Evolutionary conservation across 192 early-diverging fungal genomes (phyloP).

Genomic region (Gamsiella multidivaricata): DNA sequence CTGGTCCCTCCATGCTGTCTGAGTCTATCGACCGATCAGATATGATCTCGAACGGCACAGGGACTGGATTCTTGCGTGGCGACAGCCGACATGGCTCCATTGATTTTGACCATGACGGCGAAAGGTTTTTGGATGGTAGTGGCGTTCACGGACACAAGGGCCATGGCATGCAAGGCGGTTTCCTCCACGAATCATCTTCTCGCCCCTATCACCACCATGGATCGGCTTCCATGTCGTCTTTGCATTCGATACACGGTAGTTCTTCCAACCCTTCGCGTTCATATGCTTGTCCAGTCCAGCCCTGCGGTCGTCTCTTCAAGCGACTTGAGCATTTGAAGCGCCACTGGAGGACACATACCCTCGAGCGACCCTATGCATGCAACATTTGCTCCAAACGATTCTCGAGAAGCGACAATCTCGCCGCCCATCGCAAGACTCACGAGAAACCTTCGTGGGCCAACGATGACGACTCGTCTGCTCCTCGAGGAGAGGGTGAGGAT

Average conservation of each 20-base stretch:
- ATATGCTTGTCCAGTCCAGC: conserved; percentile 63
- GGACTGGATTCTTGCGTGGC: conserved; percentile 13
- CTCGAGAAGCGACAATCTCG: conserved; percentile 67
- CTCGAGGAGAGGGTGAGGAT: conserved; percentile 36
- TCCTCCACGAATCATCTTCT: conserved; percentile 3
- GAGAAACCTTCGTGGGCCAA: conserved; percentile 54
- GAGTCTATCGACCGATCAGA: conserved; percentile 39
- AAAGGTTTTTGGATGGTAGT: conserved; percentile 26
- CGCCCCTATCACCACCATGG: conserved; percentile 37
- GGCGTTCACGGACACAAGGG: not conserved
- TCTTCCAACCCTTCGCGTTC: conserved; percentile 43
- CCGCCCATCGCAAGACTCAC: conserved; percentile 70
- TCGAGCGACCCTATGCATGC: conserved; percentile 69
- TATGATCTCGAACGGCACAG: conserved; percentile 1
- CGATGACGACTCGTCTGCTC: conserved; percentile 40
- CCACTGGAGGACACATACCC: conserved; percentile 68
- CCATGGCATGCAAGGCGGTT: conserved; percentile 5
- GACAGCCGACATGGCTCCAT: conserved; percentile 21
- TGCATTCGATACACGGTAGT: conserved; percentile 20
- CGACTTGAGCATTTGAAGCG: conserved; percentile 68
- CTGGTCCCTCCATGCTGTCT: conserved; percentile 55
- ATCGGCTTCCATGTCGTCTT: conserved; percentile 44
- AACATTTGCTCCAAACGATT: conserved; percentile 64
- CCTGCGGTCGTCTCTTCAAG: conserved; percentile 66
- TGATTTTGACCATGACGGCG: conserved; percentile 36